Base-by-base conservation (phyloP, 1,139 yeast species). In the Saccharomyces pastorianus region DNA sequence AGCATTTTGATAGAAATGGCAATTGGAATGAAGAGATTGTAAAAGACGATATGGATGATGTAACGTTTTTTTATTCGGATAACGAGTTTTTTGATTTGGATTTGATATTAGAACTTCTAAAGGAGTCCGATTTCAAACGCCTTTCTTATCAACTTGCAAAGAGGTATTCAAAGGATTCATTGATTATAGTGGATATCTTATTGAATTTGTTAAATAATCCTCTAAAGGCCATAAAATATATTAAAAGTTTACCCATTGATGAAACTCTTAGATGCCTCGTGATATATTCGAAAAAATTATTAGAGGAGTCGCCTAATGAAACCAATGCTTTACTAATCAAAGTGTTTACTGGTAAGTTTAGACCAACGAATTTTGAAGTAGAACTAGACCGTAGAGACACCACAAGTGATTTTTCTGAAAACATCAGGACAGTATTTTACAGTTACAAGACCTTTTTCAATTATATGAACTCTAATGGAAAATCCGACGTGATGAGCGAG, bases 281-380 rank as follows among this genome's bases (percentile, higher is more conserved):
- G 13, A 85, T 83, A 46, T 84, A 81, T 64, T 84, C 95, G 3
- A 82, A 88, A 56, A 68, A 73, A 0, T 72, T 93, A 41, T 73
- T 93, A 50, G 87, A 86, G 51, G 69, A 76, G 51, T 72, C 82
- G 48, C 98, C 99, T 0, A 80, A 86, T 56, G 91, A 86, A 57
- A 86, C 96, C 0, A 90, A 96, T 0, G 84, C 85, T 46, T 71
- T 93, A 47, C 74, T 91, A 54, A 91, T 93, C 55, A 86, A 87
- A 47, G 86, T 91, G 1, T 93, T 93, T 66, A 91, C 98, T 0
- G 98, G 98, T 0, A 82, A 80, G 55, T 93, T 85, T 64, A 72
- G 71, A 20, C 87, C 93, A 0, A 63, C 62, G 47, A 53, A 58
- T 8, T 57, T 56, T 26, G 48, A 27, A 46, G 54, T 50, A 8